Evolutionary conservation across 805 yeast species (phyloP).

Genomic region (Wickerhamiella musiphila): DNA sequence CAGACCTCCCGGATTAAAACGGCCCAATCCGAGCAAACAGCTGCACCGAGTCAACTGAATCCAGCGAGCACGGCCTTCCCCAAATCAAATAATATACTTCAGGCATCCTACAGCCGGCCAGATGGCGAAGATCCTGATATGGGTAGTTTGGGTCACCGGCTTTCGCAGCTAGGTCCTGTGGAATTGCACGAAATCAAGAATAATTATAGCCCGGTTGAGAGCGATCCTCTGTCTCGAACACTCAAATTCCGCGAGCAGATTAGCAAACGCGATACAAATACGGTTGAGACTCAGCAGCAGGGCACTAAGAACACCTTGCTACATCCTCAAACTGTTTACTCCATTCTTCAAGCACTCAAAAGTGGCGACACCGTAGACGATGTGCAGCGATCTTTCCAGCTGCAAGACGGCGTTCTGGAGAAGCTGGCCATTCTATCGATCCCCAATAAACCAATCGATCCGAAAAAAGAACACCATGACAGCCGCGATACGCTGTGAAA

Average conservation of each 20-base stretch:
- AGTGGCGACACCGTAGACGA: conserved; percentile 13
- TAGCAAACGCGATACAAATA: conserved; percentile 4
- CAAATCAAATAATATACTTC: too few species aligned
- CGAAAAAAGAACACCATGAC: too few species aligned
- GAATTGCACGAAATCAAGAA: conserved; percentile 5
- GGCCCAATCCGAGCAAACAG: not conserved
- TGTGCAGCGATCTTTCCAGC: conserved; percentile 8
- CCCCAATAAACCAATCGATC: too few species aligned
- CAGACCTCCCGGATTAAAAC: not conserved
- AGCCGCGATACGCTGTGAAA: too few species aligned
- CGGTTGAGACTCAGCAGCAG: conserved; percentile 4
- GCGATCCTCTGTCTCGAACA: conserved; percentile 13
- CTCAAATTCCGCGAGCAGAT: conserved; percentile 11
- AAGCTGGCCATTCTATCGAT: conserved; percentile 7
- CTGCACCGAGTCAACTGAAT: too few species aligned
- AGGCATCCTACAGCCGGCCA: conserved; percentile 7
- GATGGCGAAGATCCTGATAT: conserved; percentile 26
- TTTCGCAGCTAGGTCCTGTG: conserved; percentile 14
- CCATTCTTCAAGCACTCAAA: conserved; percentile 11
- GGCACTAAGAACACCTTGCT: conserved; percentile 7
- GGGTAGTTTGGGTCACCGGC: conserved; percentile 11
- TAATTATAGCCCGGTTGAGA: conserved; percentile 9
- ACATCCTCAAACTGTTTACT: conserved; percentile 14
- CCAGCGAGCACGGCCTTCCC: not conserved
- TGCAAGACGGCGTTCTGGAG: conserved; percentile 10